Conservation (phyloP, 345 rosid genomes). For the Tarenaya hassleriana region DNA sequence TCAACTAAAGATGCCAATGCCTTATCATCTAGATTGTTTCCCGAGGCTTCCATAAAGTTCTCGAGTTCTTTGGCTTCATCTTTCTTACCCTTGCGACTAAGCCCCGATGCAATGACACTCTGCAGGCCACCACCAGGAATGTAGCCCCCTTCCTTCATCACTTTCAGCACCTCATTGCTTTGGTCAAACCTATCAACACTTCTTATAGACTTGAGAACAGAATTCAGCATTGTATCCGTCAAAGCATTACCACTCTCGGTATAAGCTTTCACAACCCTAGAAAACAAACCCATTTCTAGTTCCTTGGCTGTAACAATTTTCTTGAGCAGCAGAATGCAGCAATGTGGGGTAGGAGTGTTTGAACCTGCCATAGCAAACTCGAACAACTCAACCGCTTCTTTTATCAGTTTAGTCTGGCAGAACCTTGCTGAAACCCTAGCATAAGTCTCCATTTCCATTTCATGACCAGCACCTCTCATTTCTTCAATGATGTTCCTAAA, state of each 20-base stretch:
- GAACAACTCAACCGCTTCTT: conserved; percentile 70
- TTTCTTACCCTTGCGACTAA: conserved; percentile 50
- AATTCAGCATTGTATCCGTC: conserved; percentile 52
- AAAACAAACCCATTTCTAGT: conserved; percentile 57
- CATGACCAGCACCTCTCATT: conserved; percentile 52
- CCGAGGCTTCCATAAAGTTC: conserved; percentile 43
- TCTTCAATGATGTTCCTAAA: conserved; percentile 71
- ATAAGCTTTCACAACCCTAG: conserved; percentile 53
- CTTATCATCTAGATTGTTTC: conserved; percentile 42
- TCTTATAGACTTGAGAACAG: conserved; percentile 61
- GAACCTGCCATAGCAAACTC: conserved; percentile 64
- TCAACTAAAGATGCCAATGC: conserved; percentile 58
- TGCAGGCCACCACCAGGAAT: conserved; percentile 38
- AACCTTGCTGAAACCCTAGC: conserved; percentile 46
- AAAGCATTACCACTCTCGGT: conserved; percentile 43
- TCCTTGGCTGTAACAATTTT: conserved; percentile 53
- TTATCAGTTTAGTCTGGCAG: conserved; percentile 51
- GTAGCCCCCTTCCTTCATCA: conserved; percentile 53
- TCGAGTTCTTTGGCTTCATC: conserved; percentile 48
- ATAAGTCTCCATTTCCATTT: conserved; percentile 62
- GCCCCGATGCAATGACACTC: conserved; percentile 49
- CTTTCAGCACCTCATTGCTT: conserved; percentile 54
- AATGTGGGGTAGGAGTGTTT: conserved; percentile 45
- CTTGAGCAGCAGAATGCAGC: conserved; percentile 54
- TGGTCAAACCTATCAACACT: conserved; percentile 55